Percentiles rank a stretch among this genome's conserved stretches.
Evolutionary conservation across 2,329 filamentous ascomycete genomes (phyloP).

Genomic region (Metarhizium rileyi): DNA sequence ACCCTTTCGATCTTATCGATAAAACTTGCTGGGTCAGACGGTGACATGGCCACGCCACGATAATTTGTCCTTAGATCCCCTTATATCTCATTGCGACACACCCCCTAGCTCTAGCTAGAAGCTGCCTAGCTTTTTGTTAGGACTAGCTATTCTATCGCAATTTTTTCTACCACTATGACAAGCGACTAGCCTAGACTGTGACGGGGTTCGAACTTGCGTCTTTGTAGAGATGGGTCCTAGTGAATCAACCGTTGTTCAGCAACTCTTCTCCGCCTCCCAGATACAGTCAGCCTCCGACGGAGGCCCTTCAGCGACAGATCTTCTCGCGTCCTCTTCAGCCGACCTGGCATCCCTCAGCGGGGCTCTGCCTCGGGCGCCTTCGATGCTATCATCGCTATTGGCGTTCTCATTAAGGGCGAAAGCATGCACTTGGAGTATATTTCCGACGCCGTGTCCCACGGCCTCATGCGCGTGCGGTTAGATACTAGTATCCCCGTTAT

Average conservation of each 20-base stretch:
- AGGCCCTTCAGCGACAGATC: conserved; percentile 61
- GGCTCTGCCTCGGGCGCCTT: conserved; percentile 53
- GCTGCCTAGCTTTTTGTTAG: too few relatives aligned
- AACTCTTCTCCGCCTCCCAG: conserved; percentile 75
- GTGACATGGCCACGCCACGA: too few relatives aligned
- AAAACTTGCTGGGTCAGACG: not conserved
- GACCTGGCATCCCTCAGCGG: conserved; percentile 49
- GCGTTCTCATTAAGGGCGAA: conserved; percentile 94
- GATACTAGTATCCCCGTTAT: conserved; percentile 84
- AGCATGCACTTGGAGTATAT: conserved; percentile 99
- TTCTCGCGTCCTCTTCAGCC: conserved; percentile 58
- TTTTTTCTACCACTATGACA: too few relatives aligned
- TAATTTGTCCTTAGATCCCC: too few relatives aligned
- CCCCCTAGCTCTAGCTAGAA: too few relatives aligned
- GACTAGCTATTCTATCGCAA: too few relatives aligned
- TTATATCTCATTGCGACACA: too few relatives aligned
- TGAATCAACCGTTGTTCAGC: too few relatives aligned
- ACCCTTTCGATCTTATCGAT: conserved; percentile 10
- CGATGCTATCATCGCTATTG: conserved; percentile 90
- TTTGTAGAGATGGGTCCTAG: too few relatives aligned
- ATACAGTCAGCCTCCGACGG: conserved; percentile 62
- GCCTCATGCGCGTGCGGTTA: conserved; percentile 87
- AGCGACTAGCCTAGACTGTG: too few relatives aligned
- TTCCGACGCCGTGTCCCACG: conserved; percentile 79
- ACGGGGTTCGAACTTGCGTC: too few relatives aligned